Base-by-base conservation (phyloP, 108 stramenopile species). In the Pseudonitzschia multiseries region DNA sequence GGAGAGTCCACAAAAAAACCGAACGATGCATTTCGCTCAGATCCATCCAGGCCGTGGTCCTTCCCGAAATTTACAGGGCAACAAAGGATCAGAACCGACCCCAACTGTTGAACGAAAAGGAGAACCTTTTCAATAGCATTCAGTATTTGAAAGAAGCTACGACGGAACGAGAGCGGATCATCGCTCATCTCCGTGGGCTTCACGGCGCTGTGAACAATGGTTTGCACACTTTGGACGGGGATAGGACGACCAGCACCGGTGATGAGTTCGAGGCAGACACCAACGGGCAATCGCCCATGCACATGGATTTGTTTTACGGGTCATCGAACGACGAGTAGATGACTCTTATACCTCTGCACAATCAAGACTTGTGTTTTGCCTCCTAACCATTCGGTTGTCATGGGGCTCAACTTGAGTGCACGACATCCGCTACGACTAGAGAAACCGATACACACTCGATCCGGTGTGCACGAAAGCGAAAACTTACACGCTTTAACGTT, bases 21-120 rank as follows among this genome's bases (percentile, higher is more conserved):
- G 27, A 69, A n/a, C 5, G 28, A 31, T 65, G 56, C n/a, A n/a
- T 79, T 17, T 64, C 72, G 4, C 12, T 74, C 18, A 33, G 73
- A 54, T 48, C 68, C 28, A 68, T 79, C 15, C 24, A 73, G 32
- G 21, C 60, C 6, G 73, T 80, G 13, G 32, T 71, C 51, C 65
- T 66, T 63, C 76, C 53, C 26, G 53, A 8, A 50, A 70, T 65
- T 22, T 13, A 51, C 8, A 46, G 61, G 48, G 64, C 48, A 24
- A 65, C 65, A n/a, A 27, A 40, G 24, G 51, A 68, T 6, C 57
- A 65, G 14, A 20, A 43, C 15, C 13, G 36, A 24, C 44, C 44
- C 0, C 46, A 67, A 22, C 66, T 67, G 5, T 50, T 31, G 46
- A 67, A 50, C 22, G 26, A 50, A 48, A 44, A 18, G 43, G 18